Base-by-base conservation (phyloP, 768 basidiomycete species). In the Pleurotus djamor region DNA sequence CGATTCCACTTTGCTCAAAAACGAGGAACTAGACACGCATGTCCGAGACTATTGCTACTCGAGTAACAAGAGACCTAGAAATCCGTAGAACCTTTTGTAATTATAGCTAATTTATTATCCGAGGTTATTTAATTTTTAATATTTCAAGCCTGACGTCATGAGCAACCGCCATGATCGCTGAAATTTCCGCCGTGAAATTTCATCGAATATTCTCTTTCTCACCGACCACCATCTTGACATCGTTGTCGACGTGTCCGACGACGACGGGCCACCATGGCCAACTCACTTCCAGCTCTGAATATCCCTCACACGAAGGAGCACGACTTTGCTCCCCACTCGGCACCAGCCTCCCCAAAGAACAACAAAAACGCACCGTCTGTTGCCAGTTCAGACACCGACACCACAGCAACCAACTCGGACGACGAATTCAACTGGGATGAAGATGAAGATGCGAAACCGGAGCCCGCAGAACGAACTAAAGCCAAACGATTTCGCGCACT, bases 361-460 rank as follows among this genome's bases (percentile, higher is more conserved):
- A 54, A 54, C 35, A 35, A 33, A 9, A 34, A 35, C 34, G 35
- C 35, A n/a, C 16, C 28, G 16, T 37, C 56, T n/a, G 41, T 45
- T 21, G 43, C 21, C 13, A 9, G 41, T 17, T 70, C 72, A 5
- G 78, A 79, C 50, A 72, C 78, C 8, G 79, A 79, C 57, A 75
- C 74, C 17, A 77, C 83, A n/a, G 79, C 75, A 32, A 87, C 87
- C 10, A 82, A 85, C 63, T 79, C 83, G 3, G 82, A 80, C 8
- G 88, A 89, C 66, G 86, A 90, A 64, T 90, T 92, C 63, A 79
- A 90, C 74, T 89, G 88, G 88, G 86, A 89, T 57, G 81, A 85
- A 54, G 85, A 83, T 49, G 83, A 86, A 12, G 79, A 79, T 21
- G 71, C 68, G 9, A 66, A 69, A 52, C 63, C 67, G 32, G 58